Conservation (phyloP, 176 grass and related monocot species). For the Thinopyrum elongatum region DNA sequence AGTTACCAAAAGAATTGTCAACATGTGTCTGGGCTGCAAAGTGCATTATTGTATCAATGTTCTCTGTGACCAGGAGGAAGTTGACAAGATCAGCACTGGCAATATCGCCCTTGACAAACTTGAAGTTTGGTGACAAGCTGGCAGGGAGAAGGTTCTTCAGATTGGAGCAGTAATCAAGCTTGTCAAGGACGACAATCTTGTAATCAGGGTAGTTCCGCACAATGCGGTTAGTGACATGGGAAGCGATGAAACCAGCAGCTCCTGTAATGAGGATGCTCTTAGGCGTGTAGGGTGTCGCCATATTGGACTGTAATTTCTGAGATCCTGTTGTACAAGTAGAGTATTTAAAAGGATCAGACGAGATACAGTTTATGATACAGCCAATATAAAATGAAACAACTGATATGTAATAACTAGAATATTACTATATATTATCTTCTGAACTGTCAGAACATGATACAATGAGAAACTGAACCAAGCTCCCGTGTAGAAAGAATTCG, state of each 20-base stretch:
- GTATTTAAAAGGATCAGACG: not conserved
- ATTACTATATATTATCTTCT: not conserved
- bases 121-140: slow-evolving; percentile 66
- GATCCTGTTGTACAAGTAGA: slow-evolving; percentile 24
- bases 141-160: slow-evolving; percentile 73
- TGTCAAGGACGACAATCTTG: slow-evolving; percentile 87
- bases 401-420: not conserved
- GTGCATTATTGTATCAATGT: slow-evolving; percentile 92
- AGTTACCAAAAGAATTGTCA: slow-evolving; percentile 90
- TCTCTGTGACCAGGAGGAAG: slow-evolving; percentile 83
- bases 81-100: slow-evolving; percentile 86
- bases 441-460: not conserved
- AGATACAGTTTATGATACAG: not conserved
- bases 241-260: slow-evolving; percentile 79
- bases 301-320: slow-evolving; percentile 14
- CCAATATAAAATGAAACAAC: not conserved
- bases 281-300: slow-evolving; percentile 48
- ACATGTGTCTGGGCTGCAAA: slow-evolving; percentile 88
- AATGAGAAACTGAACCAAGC: slow-evolving; percentile 2
- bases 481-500: not conserved
- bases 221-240: slow-evolving; percentile 77
- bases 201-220: slow-evolving; percentile 72
- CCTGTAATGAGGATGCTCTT: slow-evolving; percentile 87
- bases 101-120: slow-evolving; percentile 91
- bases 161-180: slow-evolving; percentile 94